These are phyloP conservation scores for Plasmodium chabaudi DNA, from an alignment of 169 alveolate genomes.

Conservation along the genomic window DNA sequence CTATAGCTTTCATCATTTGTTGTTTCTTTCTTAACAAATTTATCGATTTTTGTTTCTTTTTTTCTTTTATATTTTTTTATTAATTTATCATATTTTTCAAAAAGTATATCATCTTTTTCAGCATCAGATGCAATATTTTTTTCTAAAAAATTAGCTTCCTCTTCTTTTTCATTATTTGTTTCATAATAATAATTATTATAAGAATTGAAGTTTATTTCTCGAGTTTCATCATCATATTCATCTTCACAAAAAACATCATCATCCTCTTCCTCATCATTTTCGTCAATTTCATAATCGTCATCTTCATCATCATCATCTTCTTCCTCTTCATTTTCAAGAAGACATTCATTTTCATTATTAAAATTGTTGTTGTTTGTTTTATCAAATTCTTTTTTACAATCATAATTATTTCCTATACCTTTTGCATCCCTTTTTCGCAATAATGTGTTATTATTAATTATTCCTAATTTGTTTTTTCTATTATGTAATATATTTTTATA, in stretches of 20 bases:
- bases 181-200: slow-evolving; percentile 50
- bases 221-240: slow-evolving; percentile 35
- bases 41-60: slow-evolving; percentile 1
- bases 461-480: slow-evolving; percentile 27
- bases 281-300: slow-evolving; percentile 20
- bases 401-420: background rate
- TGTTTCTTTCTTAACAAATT: background rate
- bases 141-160: background rate
- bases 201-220: slow-evolving; percentile 41
- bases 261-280: background rate
- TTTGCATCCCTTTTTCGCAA: slow-evolving; percentile 5
- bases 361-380: slow-evolving; percentile 2
- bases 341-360: slow-evolving; percentile 4
- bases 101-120: slow-evolving; percentile 14
- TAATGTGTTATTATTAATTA: slow-evolving; percentile 5
- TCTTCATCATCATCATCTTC: slow-evolving; percentile 28
- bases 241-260: slow-evolving; percentile 35
- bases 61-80: slow-evolving; percentile 6
- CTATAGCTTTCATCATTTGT: background rate
- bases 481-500: slow-evolving; percentile 58
- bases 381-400: background rate
- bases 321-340: slow-evolving; percentile 15
- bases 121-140: slow-evolving; percentile 2
- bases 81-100: slow-evolving; percentile 54
- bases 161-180: slow-evolving; percentile 18